phyloP scores from a whole-genome alignment of 2,329 filamentous ascomycete genomes.

The Mycosphaerella arachidis region DNA sequence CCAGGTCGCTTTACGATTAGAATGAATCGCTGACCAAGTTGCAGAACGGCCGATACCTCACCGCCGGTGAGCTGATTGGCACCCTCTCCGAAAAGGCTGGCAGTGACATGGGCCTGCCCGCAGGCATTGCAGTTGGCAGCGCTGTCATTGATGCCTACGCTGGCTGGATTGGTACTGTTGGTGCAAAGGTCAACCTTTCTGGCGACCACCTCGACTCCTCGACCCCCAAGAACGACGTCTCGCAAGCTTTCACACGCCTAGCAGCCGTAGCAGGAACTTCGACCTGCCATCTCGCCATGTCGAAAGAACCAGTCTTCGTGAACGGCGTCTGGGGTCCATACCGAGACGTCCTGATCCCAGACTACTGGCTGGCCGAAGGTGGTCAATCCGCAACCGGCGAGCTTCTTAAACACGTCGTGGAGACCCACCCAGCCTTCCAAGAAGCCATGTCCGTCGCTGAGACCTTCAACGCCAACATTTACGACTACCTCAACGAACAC shows the following conservation, averaged over 20 bases:
- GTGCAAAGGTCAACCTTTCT: constrained; percentile 77
- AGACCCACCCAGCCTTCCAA: constrained; percentile 87
- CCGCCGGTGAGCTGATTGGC: constrained; percentile 87
- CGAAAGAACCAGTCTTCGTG: constrained; percentile 86
- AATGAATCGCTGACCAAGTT: constrained; percentile 30
- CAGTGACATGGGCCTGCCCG: constrained; percentile 73
- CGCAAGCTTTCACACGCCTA: constrained; percentile 85
- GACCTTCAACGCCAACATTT: constrained; percentile 81
- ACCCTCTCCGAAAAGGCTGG: constrained; percentile 79
- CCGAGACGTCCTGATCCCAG: constrained; percentile 84
- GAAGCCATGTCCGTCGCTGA: constrained; percentile 74
- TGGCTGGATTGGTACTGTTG: constrained; percentile 98
- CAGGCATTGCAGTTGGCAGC: constrained; percentile 87
- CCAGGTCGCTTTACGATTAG: constrained; percentile 4
- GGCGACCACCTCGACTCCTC: constrained; percentile 58
- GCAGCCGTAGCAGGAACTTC: constrained; percentile 95
- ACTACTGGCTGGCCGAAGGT: constrained; percentile 95
- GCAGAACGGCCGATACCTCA: constrained; percentile 86
- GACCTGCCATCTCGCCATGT: constrained; percentile 96
- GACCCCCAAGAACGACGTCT: constrained; percentile 74
- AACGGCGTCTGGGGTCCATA: constrained; percentile 97
- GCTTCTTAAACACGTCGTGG: constrained; percentile 86
- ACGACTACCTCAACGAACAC: constrained; percentile 89
- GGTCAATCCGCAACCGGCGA: constrained; percentile 96
- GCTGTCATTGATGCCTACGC: constrained; percentile 98